Base-by-base conservation (phyloP, 176 grass and related monocot genomes). In the Bromus sterilis region DNA sequence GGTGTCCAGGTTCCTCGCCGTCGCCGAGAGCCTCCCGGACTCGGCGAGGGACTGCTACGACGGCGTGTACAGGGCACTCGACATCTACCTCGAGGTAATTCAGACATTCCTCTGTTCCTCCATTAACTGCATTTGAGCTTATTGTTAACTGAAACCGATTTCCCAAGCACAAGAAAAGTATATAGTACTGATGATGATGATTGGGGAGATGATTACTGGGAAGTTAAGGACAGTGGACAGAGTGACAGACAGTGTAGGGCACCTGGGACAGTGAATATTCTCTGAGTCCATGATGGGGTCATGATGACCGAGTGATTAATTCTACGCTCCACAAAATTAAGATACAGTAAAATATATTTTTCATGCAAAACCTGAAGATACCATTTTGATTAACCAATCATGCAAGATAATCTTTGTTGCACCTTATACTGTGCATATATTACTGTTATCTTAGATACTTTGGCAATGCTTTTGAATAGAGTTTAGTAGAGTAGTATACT, bases 71-170 rank as follows among this genome's bases (percentile, higher is more conserved):
- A 95, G 92, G 55, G 92, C 95, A 11, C 75, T 98, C 7, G 95
- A 98, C 78, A 98, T 98, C 79, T 98, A 93, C 76, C 90, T 98
- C 7, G 92, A 95, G 88, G 95, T 98, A 36, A 60, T 34, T 65
- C 32, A 34, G 16, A 20, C 61, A 20, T 35, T 34, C 14, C 1
- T 32, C 60, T 33, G 60, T 15, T 16, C 59, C n/a, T n/a, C n/a
- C n/a, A n/a, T n/a, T n/a, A n/a, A n/a, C n/a, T n/a, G n/a, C n/a
- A n/a, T n/a, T n/a, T n/a, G n/a, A n/a, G n/a, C n/a, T n/a, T n/a
- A n/a, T n/a, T n/a, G n/a, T n/a, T n/a, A n/a, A n/a, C n/a, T n/a
- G 2, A 65, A 40, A 15, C 56, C 55, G 7, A 55, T 49, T 71
- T 56, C n/a, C 49, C 29, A 57, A 24, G n/a, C 25, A 2, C 13